Percentiles rank a stretch among this genome's conserved stretches.
These are phyloP conservation scores for Sanghuangporus weigelae DNA, from an alignment of 1,284 basidiomycete species.

Conservation along the genomic window DNA sequence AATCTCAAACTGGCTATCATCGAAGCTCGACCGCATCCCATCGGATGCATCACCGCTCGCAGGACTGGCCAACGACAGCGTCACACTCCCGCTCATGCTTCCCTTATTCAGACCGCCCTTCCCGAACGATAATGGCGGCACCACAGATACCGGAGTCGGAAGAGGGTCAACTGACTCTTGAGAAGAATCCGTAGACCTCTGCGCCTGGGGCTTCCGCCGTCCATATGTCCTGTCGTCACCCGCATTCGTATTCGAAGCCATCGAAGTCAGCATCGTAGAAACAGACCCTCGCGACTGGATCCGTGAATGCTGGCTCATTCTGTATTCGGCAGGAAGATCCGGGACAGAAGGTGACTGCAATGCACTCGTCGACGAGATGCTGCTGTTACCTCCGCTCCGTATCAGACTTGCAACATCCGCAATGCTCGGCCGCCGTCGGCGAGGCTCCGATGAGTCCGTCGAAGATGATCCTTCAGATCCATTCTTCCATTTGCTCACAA, in stretches of 20 bases:
- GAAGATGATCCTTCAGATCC: conserved; percentile 32
- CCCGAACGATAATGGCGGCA: conserved; percentile 5
- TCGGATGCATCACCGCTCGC: conserved; percentile 20
- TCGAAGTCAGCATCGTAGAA: not conserved
- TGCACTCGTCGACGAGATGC: conserved; percentile 22
- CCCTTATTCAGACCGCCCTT: not conserved
- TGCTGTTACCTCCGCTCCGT: conserved; percentile 21
- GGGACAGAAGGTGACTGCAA: conserved; percentile 39
- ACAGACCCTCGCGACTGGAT: conserved; percentile 10
- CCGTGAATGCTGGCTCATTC: conserved; percentile 20
- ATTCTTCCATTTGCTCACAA: conserved; percentile 54
- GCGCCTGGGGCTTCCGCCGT: conserved; percentile 13
- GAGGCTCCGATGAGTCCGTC: conserved; percentile 27
- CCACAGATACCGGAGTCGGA: conserved; percentile 13
- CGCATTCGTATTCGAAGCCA: not conserved
- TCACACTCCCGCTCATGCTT: not conserved
- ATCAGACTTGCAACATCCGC: conserved; percentile 29
- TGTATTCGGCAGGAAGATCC: conserved; percentile 35
- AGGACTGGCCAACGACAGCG: conserved; percentile 24
- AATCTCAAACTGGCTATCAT: conserved; percentile 33
- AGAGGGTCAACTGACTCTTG: conserved; percentile 9
- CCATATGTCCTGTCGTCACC: not conserved
- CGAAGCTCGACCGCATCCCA: conserved; percentile 29
- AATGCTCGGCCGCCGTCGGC: conserved; percentile 35
- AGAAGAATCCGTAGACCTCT: conserved; percentile 13